These are phyloP conservation scores for Jamesozyma lodderae DNA, from an alignment of 805 yeast species.

Conservation along the genomic window DNA sequence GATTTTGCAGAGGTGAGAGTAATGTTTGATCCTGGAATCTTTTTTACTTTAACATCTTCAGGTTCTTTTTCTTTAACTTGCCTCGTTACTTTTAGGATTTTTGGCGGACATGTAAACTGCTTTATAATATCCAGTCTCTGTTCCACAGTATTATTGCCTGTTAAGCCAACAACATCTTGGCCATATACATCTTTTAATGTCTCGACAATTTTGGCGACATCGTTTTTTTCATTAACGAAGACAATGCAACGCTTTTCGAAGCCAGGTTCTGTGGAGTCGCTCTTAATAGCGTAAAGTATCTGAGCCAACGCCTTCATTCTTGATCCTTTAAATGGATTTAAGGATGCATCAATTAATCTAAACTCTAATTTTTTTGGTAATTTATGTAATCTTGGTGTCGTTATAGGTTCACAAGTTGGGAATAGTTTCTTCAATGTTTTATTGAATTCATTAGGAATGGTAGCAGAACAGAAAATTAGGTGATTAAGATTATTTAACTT, in stretches of 20 bases:
- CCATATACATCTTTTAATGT: constrained; percentile 41
- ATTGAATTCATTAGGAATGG: constrained; percentile 74
- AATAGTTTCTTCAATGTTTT: constrained; percentile 49
- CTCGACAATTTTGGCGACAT: constrained; percentile 50
- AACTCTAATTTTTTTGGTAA: constrained; percentile 71
- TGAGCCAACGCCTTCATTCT: constrained; percentile 81
- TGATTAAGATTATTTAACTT: constrained; percentile 47
- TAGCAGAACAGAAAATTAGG: constrained; percentile 77
- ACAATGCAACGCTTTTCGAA: constrained; percentile 71
- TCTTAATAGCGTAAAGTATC: constrained; percentile 73
- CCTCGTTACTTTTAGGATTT: constrained; percentile 25
- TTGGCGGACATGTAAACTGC: constrained; percentile 58
- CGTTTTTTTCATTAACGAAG: constrained; percentile 69
- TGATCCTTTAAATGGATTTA: constrained; percentile 75
- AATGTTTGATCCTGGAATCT: constrained; percentile 32
- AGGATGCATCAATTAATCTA: constrained; percentile 64
- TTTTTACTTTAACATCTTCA: not conserved
- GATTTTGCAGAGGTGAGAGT: constrained; percentile 2
- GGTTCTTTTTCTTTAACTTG: constrained; percentile 2
- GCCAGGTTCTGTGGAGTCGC: constrained; percentile 74
- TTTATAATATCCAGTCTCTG: constrained; percentile 50
- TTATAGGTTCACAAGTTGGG: constrained; percentile 56
- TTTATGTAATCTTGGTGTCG: constrained; percentile 76
- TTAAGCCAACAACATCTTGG: constrained; percentile 55
- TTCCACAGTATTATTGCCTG: constrained; percentile 53